Evolutionary conservation across 495 filamentous ascomycete species (phyloP), one percentile per base, ranked within the genome.

Genomic region (Cercophora sp.): DNA sequence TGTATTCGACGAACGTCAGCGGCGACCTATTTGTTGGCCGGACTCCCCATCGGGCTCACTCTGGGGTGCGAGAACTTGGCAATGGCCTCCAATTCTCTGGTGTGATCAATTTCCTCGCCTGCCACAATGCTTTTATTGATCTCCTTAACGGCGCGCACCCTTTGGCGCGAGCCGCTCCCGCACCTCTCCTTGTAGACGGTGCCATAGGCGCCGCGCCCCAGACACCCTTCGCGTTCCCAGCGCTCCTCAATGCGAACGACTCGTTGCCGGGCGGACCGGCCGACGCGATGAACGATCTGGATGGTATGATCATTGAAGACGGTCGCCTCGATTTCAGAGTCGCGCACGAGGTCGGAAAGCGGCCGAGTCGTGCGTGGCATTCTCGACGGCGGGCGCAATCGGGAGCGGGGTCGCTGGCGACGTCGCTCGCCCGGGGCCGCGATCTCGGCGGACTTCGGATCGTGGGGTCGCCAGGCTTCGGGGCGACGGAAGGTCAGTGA

Each of bases 61-160:
- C 23, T 56, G n/a, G 53, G 53, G 22, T 56, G 26, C 1, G 53
- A 56, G 39, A 56, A 56, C 23, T 56, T 56, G 46, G 48, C 46
- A 37, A 56, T 56, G 15, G 53, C 46, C 39, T 56, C 53, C 25
- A 56, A 39, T 27, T 56, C 53, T 15, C 53, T 26, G 0, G 19
- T 51, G 16, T 56, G 48, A 16, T 56, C 53, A 15, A 56, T 34
- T 22, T 50, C 37, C 18, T 56, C 36, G 9, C 39, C 53, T 1
- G 29, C 19, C 0, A 44, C 29, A 11, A 51, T 31, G 26, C 10
- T 20, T 18, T 50, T 56, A n/a, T 51, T 56, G 53, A 56, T 51
- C 31, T 56, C 46, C 29, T 56, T 56, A 29, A 56, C 53, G 13
- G 53, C 53, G 8, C 53, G 48, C 15, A 51, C 16, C 46, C 27